Base-by-base conservation (phyloP, 768 basidiomycete species). In the Rhodotorula babjevae region DNA sequence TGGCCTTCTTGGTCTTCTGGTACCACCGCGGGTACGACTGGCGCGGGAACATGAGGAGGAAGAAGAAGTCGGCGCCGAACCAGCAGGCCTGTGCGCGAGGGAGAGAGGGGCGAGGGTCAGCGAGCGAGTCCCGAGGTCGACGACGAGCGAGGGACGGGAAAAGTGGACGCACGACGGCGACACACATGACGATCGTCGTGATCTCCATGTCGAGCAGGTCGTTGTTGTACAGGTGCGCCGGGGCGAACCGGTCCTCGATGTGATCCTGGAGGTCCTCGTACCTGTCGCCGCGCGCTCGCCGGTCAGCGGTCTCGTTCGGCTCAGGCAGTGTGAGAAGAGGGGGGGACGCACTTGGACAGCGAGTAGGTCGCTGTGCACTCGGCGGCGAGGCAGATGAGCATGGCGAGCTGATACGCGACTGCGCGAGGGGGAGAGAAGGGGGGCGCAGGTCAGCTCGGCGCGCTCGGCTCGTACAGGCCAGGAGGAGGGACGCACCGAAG, bases 41-140 rank as follows among this genome's bases (percentile, higher is more conserved):
- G 4, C 49, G 44, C 7, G 77, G 77, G 62, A 65, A 78, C 23
- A 67, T 65, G n/a, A 69, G 63, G 16, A 76, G 70, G 73, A 78
- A 76, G 72, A 78, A 78, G 63, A 76, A 76, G 55, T 76, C 77
- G 52, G 77, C 77, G 23, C 77, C 77, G 50, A 72, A 76, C 50
- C 50, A 52, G 27, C 50, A 52, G 50, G 50, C 50, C 50, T 52
- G 50, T 46, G 44, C 14, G 11, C 10, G 50, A 23, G 47, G 47
- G 8, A 21, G n/a, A n/a, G n/a, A n/a, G n/a, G n/a, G n/a, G n/a
- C n/a, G 21, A 50, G 23, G 49, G 49, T 50, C 49, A 50, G 49
- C 7, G 49, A 19, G 23, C 21, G n/a, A n/a, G n/a, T n/a, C n/a
- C n/a, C n/a, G n/a, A n/a, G n/a, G n/a, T n/a, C n/a, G n/a, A n/a